phyloP scores from a whole-genome alignment of 2,329 filamentous ascomycete genomes.

The Blastomyces silverae region DNA sequence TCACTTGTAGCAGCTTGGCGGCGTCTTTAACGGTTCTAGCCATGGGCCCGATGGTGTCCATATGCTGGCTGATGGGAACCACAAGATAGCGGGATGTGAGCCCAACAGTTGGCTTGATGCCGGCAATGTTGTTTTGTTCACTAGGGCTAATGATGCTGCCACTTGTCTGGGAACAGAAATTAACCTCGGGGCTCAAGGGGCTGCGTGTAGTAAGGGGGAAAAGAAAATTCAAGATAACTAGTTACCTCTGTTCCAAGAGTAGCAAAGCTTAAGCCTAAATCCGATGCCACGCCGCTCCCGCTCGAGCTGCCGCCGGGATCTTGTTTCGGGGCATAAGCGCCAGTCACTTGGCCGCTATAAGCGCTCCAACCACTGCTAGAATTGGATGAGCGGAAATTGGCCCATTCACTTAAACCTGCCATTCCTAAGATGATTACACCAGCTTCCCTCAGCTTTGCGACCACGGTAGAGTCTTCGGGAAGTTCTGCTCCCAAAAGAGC shows the following conservation, averaged over 20 bases:
- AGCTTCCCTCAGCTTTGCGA: conserved; percentile 52
- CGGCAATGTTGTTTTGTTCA: conserved; percentile 55
- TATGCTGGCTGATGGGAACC: conserved; percentile 56
- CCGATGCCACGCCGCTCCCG: conserved; percentile 55
- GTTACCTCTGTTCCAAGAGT: conserved; percentile 56
- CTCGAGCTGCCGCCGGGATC: conserved; percentile 57
- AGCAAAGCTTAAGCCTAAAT: conserved; percentile 54
- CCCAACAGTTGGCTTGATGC: conserved; percentile 61
- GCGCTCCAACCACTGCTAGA: conserved; percentile 57
- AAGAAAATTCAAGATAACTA: conserved; percentile 30
- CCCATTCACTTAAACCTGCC: conserved; percentile 59
- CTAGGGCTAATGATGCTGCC: conserved; percentile 10
- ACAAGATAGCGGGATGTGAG: conserved; percentile 54
- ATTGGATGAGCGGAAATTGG: conserved; percentile 54
- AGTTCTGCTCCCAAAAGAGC: conserved; percentile 55
- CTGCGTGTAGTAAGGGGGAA: background rate
- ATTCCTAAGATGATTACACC: conserved; percentile 62
- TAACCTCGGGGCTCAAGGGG: background rate
- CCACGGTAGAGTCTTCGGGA: conserved; percentile 53
- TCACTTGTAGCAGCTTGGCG: conserved; percentile 52
- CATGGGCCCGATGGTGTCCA: conserved; percentile 54
- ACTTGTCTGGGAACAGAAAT: conserved; percentile 11
- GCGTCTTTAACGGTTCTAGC: conserved; percentile 54
- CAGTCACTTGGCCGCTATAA: conserved; percentile 56
- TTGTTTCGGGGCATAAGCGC: conserved; percentile 55